phyloP scores from a whole-genome alignment of 1,284 basidiomycete genomes.

The Leccinum fallax region DNA sequence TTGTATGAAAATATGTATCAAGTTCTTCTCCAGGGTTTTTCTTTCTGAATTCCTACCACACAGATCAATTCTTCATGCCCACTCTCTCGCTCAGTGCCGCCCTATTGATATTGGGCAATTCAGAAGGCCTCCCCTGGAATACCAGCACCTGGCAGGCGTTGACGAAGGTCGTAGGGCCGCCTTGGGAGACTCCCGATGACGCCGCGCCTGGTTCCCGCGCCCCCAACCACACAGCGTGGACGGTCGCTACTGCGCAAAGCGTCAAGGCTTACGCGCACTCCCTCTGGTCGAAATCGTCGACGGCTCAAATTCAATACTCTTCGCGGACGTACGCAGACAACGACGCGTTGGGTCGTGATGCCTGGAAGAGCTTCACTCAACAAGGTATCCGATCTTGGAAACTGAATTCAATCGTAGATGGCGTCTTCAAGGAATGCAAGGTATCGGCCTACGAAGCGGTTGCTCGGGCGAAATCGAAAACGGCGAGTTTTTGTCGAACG shows the following conservation, averaged over 20 bases:
- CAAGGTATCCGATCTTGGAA: not conserved
- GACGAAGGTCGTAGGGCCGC: not conserved
- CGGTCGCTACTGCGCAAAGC: not conserved
- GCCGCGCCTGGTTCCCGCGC: not conserved
- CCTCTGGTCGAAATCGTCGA: not conserved
- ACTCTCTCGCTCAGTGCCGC: not conserved
- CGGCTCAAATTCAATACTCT: not conserved
- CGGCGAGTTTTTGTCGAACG: not conserved
- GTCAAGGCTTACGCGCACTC: not conserved
- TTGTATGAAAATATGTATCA: too few relatives aligned
- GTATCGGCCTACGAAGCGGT: not conserved
- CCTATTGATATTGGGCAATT: not conserved
- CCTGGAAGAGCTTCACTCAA: not conserved
- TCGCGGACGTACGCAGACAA: not conserved
- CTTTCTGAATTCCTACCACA: too few relatives aligned
- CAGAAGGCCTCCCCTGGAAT: not conserved
- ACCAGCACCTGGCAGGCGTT: not conserved
- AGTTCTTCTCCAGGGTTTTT: too few relatives aligned
- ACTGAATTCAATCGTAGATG: not conserved
- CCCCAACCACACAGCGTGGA: not conserved
- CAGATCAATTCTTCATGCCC: not conserved
- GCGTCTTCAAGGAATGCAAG: not conserved
- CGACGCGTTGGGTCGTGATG: not conserved
- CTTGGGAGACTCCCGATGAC: not conserved
- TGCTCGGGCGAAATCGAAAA: not conserved